Evolutionary conservation across 2,329 filamentous ascomycete genomes (phyloP), one percentile per base, ranked within the genome.

Genomic region (Acrodontium crateriforme): DNA sequence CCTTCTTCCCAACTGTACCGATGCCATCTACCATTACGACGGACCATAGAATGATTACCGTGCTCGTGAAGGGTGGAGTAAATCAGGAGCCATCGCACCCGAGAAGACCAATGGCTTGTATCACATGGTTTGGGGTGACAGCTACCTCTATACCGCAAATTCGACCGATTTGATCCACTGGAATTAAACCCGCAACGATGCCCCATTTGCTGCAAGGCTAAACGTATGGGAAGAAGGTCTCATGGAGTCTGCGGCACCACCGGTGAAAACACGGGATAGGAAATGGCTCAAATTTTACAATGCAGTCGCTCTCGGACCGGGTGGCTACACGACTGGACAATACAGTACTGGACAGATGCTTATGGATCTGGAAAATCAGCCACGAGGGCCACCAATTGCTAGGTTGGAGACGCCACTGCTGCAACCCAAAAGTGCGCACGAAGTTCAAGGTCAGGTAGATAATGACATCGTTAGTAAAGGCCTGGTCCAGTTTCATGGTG

Each of bases 91-190:
- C 4, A 51, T 54, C 13, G 28, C 52, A 13, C 38, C 40, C 13
- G 49, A 52, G 29, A 42, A 44, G 22, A 29, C 45, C 2, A 40
- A 53, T 29, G 49, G 49, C 1, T 26, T 45, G 5, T 54, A 54
- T 29, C 44, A 51, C 21, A 54, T 55, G 49, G 44, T 47, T 24
- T 53, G 47, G 34, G 51, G 52, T 9, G 50, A 55, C 28, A 39
- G 36, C 16, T 45, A 42, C 30, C 36, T 53, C 29, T 52, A 52
- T 34, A 37, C 38, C 31, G 46, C 43, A 8, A 50, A 31, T 16
- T 50, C 46, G 5, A 34, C 41, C 2, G 50, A 54, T 29, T 35
- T 53, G 18, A 20, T 52, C n/a, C 44, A 52, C 34, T 53, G 50
- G 49, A 41, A 42, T 30, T 18, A 35, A 29, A 24, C 39, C 19